Base-by-base conservation (phyloP, 2,329 filamentous ascomycete genomes). In the Fusarium phyllophilum region DNA sequence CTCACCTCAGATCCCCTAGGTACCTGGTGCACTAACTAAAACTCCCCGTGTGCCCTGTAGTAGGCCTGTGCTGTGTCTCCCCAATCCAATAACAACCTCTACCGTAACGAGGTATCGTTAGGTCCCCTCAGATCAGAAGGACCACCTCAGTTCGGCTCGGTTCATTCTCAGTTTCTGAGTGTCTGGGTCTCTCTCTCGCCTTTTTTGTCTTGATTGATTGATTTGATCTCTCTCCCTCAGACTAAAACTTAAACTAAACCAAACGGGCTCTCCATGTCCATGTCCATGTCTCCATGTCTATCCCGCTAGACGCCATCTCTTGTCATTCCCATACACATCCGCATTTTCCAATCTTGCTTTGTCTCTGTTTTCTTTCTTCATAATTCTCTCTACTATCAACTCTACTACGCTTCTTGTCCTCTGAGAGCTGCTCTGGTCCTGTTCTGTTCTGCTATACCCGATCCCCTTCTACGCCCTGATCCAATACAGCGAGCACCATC, bases 241-340 rank as follows among this genome's bases (percentile, higher is more conserved):
- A 68, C 60, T 66, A 64, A 57, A 61, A 70, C 62, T 63, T 54
- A 55, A 61, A 54, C 62, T 66, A 66, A 41, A 55, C 59, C 41
- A 60, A 70, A 70, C 66, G 66, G 66, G 52, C 67, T 68, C 38
- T 68, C 48, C 48, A 38, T 44, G 65, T 68, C 55, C 63, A 66
- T 59, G 44, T 45, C 65, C 62, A 49, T 61, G 38, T 62, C 45
- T 44, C 63, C 44, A 60, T 65, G 68, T 64, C 58, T 54, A 63
- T 67, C 59, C 60, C 66, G 56, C 70, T 65, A 66, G 51, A 72
- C 63, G 44, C 66, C 54, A 52, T 51, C 60, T 69, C 61, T 71
- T 67, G 62, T 70, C 62, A 66, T 72, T 68, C 66, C 69, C 74
- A 76, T 75, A 75, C 72, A 52, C 67, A 70, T 71, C 66, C 66